Base-by-base conservation (phyloP, 768 basidiomycete genomes). In the Nidula microcarpa region DNA sequence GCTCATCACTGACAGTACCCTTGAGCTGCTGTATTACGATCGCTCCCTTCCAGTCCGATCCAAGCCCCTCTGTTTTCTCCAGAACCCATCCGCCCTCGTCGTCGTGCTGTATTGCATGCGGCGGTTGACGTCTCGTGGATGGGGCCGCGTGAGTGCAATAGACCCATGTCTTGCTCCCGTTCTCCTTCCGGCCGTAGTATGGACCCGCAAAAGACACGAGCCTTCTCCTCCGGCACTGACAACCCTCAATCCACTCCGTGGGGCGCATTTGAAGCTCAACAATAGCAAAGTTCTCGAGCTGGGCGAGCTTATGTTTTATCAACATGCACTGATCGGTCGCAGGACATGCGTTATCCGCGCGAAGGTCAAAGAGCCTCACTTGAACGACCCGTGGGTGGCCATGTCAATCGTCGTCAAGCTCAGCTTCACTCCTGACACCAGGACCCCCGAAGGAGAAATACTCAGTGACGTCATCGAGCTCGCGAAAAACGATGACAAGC, bases 321-420 rank as follows among this genome's bases (percentile, higher is more conserved):
- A 23, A 23, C 55, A 56, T 34, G 46, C 5, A 7, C 41, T 56
- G 30, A 56, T 56, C 43, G 55, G 55, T 33, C 52, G 52, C 8
- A 52, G 55, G 11, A 53, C 52, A 7, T 53, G 52, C 33, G 55
- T 56, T 17, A 30, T 56, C 7, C 44, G 47, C 14, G 55, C 53
- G 7, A 35, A 53, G 32, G 30, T 30, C 4, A 30, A 47, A 37
- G 32, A 51, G 8, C 23, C 23, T 23, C 23, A 23, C 23, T 23
- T 23, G 23, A 18, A 16, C 14, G 13, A 17, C 30, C 35, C 36
- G 17, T 51, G 39, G 36, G 16, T 9, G 36, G 34, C 5, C 50
- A 41, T 49, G 30, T 14, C 44, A 37, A 33, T 49, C 37, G 33
- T 53, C 30, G 52, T 56, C 13, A 56, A 56, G 33, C 48, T 56